Percentiles rank a stretch among this genome's conserved stretches.
These are phyloP conservation scores for Fusarium virguliforme DNA, from an alignment of 2,329 filamentous ascomycete genomes.

Conservation along the genomic window DNA sequence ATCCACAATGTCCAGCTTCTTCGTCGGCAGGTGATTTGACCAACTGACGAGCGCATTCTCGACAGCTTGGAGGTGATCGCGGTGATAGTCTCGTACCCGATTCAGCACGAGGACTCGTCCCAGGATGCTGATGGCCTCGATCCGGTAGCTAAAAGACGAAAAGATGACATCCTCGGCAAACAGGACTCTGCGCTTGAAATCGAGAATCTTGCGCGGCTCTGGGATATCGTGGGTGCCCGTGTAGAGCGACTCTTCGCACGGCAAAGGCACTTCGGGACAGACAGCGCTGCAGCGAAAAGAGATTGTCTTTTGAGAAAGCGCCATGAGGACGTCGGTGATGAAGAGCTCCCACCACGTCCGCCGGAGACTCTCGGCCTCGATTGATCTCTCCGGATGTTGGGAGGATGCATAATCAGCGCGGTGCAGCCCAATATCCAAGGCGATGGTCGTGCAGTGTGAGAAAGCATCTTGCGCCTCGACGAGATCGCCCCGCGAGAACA, in stretches of 20 bases:
- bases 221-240: conserved; percentile 25
- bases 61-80: conserved; percentile 43
- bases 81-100: conserved; percentile 30
- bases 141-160: conserved; percentile 47
- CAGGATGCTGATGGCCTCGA: conserved; percentile 42
- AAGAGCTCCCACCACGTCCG: conserved; percentile 50
- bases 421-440: conserved; percentile 43
- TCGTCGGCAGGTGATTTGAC: conserved; percentile 37
- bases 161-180: conserved; percentile 37
- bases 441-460: conserved; percentile 30
- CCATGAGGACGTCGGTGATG: conserved; percentile 44
- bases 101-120: conserved; percentile 38
- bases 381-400: conserved; percentile 20
- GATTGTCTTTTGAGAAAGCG: conserved; percentile 30
- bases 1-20: conserved; percentile 42
- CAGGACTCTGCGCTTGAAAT: conserved; percentile 37
- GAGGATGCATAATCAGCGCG: conserved; percentile 35
- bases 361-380: conserved; percentile 44
- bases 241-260: conserved; percentile 43
- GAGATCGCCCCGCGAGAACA: conserved; percentile 32
- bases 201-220: conserved; percentile 29
- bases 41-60: conserved; percentile 46
- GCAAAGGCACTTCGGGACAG: conserved; percentile 35
- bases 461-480: conserved; percentile 25
- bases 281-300: conserved; percentile 35